Evolutionary conservation across 129 eudicot genomes (phyloP).

Genomic region (Chrysanthemum lavandulifolium): DNA sequence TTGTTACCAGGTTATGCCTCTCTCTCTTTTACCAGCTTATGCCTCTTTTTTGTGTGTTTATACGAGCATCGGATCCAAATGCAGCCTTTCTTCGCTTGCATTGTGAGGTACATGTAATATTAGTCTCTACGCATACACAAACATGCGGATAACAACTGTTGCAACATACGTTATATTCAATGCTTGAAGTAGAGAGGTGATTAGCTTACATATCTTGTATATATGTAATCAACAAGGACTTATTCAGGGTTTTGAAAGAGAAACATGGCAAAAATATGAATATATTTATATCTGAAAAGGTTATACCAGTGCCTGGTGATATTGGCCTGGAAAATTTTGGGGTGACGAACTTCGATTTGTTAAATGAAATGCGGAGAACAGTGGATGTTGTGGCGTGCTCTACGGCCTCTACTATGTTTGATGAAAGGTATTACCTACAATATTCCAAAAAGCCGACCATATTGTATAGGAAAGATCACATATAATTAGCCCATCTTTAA

Average conservation of each 20-base stretch:
- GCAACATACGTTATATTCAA: too few species aligned
- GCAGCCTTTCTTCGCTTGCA: too few species aligned
- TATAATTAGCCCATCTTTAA: too few species aligned
- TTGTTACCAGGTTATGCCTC: too few species aligned
- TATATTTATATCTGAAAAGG: conserved; percentile 42
- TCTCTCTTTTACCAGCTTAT: too few species aligned
- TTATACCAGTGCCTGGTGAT: conserved; percentile 61
- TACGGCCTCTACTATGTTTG: conserved; percentile 81
- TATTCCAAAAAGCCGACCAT: not conserved
- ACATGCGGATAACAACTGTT: not conserved
- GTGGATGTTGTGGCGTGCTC: conserved; percentile 66
- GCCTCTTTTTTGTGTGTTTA: too few species aligned
- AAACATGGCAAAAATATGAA: conserved; percentile 40
- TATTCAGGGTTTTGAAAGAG: conserved; percentile 62
- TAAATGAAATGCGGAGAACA: conserved; percentile 59
- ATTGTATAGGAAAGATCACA: too few species aligned
- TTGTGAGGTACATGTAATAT: too few species aligned
- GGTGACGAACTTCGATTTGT: conserved; percentile 36
- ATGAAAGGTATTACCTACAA: conserved; percentile 57
- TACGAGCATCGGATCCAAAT: too few species aligned
- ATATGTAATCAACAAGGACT: conserved; percentile 54
- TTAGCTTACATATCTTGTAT: not conserved
- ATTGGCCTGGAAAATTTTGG: conserved; percentile 58
- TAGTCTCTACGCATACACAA: not conserved
- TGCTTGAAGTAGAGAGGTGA: not conserved